Evolutionary conservation across 176 grass and related monocot species (phyloP).

Genomic region (Leersia perrieri): DNA sequence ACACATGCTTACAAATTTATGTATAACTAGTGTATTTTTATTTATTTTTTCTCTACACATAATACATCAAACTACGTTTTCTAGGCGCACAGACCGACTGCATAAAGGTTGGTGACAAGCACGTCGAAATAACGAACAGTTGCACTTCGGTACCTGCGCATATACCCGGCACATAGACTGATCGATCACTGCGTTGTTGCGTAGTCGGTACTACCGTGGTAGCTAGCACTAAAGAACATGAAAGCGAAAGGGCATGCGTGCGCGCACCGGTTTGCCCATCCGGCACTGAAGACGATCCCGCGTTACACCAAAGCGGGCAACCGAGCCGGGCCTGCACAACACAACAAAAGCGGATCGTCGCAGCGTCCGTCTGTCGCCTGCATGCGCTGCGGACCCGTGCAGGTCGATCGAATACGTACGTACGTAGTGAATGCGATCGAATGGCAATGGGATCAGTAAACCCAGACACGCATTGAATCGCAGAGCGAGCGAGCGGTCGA

Average conservation of each 20-base stretch:
- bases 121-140: neutral
- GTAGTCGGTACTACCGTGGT: too few relatives aligned
- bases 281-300: neutral
- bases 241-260: neutral
- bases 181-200: too few relatives aligned
- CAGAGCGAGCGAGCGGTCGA: too few relatives aligned
- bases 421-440: neutral
- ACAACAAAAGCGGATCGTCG: neutral
- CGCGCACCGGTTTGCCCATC: neutral
- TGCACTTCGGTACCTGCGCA: neutral
- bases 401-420: neutral
- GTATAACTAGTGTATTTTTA: too few relatives aligned
- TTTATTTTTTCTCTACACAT: too few relatives aligned
- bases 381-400: neutral
- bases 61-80: too few relatives aligned
- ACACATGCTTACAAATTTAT: too few relatives aligned
- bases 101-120: too few relatives aligned
- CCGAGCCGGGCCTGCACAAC: neutral
- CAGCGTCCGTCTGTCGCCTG: too few relatives aligned
- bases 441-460: neutral
- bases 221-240: neutral
- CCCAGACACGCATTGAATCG: neutral
- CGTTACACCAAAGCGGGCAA: neutral
- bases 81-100: too few relatives aligned
- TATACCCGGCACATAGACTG: too few relatives aligned